Conservation (phyloP, 495 filamentous ascomycete genomes). For the Penicilliopsis zonata region DNA sequence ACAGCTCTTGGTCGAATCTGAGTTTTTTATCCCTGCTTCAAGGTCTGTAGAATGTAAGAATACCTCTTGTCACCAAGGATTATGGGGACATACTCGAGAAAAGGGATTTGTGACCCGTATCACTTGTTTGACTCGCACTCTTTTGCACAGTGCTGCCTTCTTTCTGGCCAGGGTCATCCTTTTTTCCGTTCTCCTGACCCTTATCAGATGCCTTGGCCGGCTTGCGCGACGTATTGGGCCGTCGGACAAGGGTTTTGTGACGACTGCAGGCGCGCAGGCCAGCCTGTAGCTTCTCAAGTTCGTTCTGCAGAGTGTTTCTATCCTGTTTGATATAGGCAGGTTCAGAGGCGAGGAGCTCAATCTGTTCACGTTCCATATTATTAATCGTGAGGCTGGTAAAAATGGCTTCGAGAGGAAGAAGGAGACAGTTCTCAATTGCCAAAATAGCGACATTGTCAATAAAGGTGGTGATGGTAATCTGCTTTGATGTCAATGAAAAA, state of each 20-base stretch:
- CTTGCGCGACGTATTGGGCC: too few species aligned
- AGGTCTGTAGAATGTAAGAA: too few species aligned
- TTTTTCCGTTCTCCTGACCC: too few species aligned
- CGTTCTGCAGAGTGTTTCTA: slow-evolving; percentile 1
- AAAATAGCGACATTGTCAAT: slow-evolving; percentile 49
- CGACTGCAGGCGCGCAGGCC: slow-evolving; percentile 2
- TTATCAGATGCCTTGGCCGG: too few species aligned
- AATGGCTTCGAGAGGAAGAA: slow-evolving; percentile 17
- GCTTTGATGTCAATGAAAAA: background rate
- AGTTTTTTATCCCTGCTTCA: too few species aligned
- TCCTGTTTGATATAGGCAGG: slow-evolving; percentile 4
- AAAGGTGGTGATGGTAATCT: slow-evolving; percentile 50
- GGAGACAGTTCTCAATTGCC: slow-evolving; percentile 46
- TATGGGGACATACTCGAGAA: too few species aligned
- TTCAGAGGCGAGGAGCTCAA: slow-evolving; percentile 11
- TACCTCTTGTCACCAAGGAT: too few species aligned
- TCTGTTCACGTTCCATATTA: slow-evolving; percentile 13
- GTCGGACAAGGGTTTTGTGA: background rate
- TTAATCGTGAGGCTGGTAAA: slow-evolving; percentile 19
- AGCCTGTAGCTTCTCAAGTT: slow-evolving; percentile 11
- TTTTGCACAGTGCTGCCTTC: background rate
- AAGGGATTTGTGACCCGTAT: background rate
- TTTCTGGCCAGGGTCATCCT: background rate
- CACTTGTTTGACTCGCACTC: background rate
- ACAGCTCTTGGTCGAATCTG: too few species aligned